Evolutionary conservation across 2,329 filamentous ascomycete species (phyloP), one percentile per base, ranked within the genome.

Genomic region (Arachnomyces sp.): DNA sequence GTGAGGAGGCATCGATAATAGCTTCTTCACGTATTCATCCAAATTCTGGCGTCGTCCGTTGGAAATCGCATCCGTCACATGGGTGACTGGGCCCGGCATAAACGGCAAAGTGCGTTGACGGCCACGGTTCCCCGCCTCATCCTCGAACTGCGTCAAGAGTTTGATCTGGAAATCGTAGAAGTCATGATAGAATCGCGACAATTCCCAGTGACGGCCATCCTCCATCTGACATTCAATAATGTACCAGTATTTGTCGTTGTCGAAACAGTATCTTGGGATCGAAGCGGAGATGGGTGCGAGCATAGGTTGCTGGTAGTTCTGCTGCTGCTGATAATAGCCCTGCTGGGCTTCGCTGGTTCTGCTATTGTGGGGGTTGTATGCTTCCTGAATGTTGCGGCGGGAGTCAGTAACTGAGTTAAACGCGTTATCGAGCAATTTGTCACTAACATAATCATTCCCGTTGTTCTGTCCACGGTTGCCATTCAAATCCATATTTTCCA

Each of bases 161-260:
- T 88, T 86, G 57, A 96, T 96, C 61, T 98, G 92, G 61, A 96
- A 90, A 62, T 96, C 92, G 66, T 96, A 98, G 59, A 98, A 98
- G 66, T 96, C 92, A 61, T 96, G 88, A 57, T 98, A 98, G 57
- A 94, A 92, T 47, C 92, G 80, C 30, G 87, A 90, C 36, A 98
- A 69, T 59, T 95, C 89, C 88, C 89, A 96, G 57, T 85, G 82
- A 34, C 85, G 77, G 35, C 88, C 89, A 58, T 96, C 89, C 56
- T 94, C 87, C 62, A 96, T 77, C 53, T 82, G 76, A 16, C 85
- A 87, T 61, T 95, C 89, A 43, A 98, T 90, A 40, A 95, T 85
- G 57, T 96, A 98, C 87, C 92, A 96, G 64, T 96, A 96, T 61
- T 95, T 95, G 52, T 95, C 89, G 58, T 96, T 90, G 44, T 88